Conservation (phyloP, 768 basidiomycete species). For the Suillus discolor region DNA sequence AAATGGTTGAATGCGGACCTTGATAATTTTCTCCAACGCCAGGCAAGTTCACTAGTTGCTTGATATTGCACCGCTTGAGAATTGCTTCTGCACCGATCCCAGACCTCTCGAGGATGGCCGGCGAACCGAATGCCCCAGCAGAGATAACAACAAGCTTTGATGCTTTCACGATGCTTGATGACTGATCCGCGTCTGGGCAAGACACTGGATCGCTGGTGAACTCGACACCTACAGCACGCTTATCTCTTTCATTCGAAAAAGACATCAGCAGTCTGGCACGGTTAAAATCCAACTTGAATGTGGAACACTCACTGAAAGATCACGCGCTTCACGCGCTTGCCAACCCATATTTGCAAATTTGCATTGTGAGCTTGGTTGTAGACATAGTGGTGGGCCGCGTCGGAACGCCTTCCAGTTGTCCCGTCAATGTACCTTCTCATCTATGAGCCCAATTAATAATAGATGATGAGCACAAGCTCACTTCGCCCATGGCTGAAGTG, state of each 20-base stretch:
- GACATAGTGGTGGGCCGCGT: constrained; percentile 38
- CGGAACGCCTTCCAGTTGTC: constrained; percentile 37
- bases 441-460: neutral
- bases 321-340: constrained; percentile 37
- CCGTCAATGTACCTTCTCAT: constrained; percentile 49
- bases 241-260: constrained; percentile 24
- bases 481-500: constrained; percentile 20
- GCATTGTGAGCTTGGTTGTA: constrained; percentile 34
- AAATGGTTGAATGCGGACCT: constrained; percentile 21
- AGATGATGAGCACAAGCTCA: constrained; percentile 11
- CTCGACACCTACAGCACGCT: constrained; percentile 40
- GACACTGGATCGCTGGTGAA: constrained; percentile 31
- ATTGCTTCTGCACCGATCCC: constrained; percentile 40
- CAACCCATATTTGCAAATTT: constrained; percentile 36
- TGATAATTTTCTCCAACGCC: constrained; percentile 47
- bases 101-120: constrained; percentile 57
- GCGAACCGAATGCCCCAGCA: constrained; percentile 44
- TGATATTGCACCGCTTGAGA: constrained; percentile 31
- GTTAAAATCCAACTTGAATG: neutral
- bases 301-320: constrained; percentile 33
- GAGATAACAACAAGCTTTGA: constrained; percentile 40
- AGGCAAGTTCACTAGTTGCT: constrained; percentile 37
- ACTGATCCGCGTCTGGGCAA: constrained; percentile 15
- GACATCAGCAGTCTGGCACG: neutral
- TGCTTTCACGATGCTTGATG: constrained; percentile 28